Evolutionary conservation across 768 basidiomycete genomes (phyloP).

Genomic region (Boletus reticuloceps): DNA sequence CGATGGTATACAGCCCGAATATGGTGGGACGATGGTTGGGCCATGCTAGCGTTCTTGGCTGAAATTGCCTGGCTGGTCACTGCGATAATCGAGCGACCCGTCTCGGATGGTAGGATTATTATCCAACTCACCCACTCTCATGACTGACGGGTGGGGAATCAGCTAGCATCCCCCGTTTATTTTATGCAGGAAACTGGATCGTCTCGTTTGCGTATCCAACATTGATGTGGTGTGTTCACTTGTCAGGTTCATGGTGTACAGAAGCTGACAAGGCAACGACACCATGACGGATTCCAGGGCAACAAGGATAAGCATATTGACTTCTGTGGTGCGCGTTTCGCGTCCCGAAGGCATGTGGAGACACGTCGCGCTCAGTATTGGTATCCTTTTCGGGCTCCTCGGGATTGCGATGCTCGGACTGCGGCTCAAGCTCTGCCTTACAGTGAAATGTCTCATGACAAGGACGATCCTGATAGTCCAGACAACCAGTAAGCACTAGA

Average conservation of each 20-base stretch:
- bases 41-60: constrained; percentile 12
- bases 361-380: constrained; percentile 4
- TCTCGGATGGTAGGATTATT: constrained; percentile 1
- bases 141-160: not conserved
- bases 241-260: not conserved
- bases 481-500: constrained; percentile 17
- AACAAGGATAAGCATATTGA: constrained; percentile 24
- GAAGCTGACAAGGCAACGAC: not conserved
- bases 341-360: constrained; percentile 13
- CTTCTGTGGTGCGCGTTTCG: constrained; percentile 21
- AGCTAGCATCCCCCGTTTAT: constrained; percentile 7
- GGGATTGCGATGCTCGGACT: constrained; percentile 1
- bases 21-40: constrained; percentile 29
- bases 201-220: constrained; percentile 17
- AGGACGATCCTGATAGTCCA: constrained; percentile 11
- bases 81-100: constrained; percentile 7
- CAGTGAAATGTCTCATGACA: constrained; percentile 6
- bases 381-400: constrained; percentile 15
- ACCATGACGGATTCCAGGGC: constrained; percentile 13
- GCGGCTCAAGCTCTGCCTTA: constrained; percentile 13
- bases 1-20: constrained; percentile 15
- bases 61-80: constrained; percentile 9
- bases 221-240: constrained; percentile 14
- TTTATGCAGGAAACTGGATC: constrained; percentile 8
- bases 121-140: not conserved